Base-by-base conservation (phyloP, 192 early-diverging fungal species). In the Hyaloraphidium curvatum region DNA sequence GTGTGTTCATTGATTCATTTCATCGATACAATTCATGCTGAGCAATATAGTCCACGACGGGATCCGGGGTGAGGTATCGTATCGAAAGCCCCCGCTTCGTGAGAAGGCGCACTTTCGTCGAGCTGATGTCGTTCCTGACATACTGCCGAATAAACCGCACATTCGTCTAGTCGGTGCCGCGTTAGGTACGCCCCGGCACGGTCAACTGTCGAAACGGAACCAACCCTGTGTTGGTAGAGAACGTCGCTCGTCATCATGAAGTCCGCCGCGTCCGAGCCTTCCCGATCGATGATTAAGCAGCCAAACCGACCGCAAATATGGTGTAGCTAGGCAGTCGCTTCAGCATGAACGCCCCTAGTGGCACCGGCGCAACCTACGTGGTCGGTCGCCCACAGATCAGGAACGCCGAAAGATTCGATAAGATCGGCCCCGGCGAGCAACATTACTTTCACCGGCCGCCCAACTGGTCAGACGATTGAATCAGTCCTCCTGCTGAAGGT, bases 101-200 rank as follows among this genome's bases (percentile, higher is more conserved):
- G n/a, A n/a, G n/a, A n/a, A n/a, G n/a, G n/a, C 86, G 74, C 31
- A 98, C 87, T 66, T 95, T 94, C 21, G 92, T 95, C 3, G 91
- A 96, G 57, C 82, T 87, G 51, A 96, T 96, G 61, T 99, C 95
- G 56, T 96, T 99, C 66, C 91, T 81, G 40, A 99, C 91, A 55
- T 91, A 74, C 63, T 96, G 92, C 62, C 95, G 91, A 39, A 96
- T 86, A 29, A 93, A 81, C 51, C 80, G 77, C 11, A 99, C 86
- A 59, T 91, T 87, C 59, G 81, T 80, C 82, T n/a, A n/a, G n/a
- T n/a, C n/a, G n/a, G n/a, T n/a, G n/a, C n/a, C n/a, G n/a, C n/a
- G n/a, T n/a, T n/a, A n/a, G n/a, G n/a, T n/a, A n/a, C n/a, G n/a
- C n/a, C n/a, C n/a, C n/a, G n/a, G n/a, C n/a, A n/a, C n/a, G n/a